A percentile compares a stretch with the other conserved stretches of the same genome.
These are phyloP conservation scores for Cucumis sativus DNA, from an alignment of 306 rosid species.

Conservation along the genomic window DNA sequence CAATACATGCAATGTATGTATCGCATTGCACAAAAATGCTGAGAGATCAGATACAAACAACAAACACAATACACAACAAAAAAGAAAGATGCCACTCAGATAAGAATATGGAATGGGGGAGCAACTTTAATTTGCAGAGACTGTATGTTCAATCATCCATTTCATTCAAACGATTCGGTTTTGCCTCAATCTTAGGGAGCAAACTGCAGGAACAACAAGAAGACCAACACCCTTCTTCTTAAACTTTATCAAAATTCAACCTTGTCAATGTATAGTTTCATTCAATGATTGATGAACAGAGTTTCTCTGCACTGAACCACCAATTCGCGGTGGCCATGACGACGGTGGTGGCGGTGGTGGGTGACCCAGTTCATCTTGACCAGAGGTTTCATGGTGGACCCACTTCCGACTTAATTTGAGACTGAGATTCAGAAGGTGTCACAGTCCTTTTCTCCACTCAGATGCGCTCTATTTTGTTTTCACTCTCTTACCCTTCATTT, in stretches of 20 bases:
- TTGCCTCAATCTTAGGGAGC: neutral
- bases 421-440: neutral
- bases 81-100: conserved; percentile 5
- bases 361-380: neutral
- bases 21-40: neutral
- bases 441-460: neutral
- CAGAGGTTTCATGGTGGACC: neutral
- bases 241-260: neutral
- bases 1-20: neutral
- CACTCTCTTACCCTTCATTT: conserved; percentile 3
- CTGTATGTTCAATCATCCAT: neutral
- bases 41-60: neutral
- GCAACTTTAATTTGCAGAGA: neutral
- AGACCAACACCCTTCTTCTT: neutral
- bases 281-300: neutral
- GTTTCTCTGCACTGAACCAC: neutral
- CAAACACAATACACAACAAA: neutral
- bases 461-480: neutral
- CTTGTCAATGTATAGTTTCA: neutral
- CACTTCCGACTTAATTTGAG: neutral
- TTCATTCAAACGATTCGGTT: neutral
- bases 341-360: neutral
- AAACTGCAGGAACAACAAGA: neutral
- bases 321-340: neutral
- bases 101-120: neutral